A percentile compares a stretch with the other conserved stretches of the same genome.
Evolutionary conservation across 495 filamentous ascomycete genomes (phyloP).

Genomic region (Neurospora hispaniola): DNA sequence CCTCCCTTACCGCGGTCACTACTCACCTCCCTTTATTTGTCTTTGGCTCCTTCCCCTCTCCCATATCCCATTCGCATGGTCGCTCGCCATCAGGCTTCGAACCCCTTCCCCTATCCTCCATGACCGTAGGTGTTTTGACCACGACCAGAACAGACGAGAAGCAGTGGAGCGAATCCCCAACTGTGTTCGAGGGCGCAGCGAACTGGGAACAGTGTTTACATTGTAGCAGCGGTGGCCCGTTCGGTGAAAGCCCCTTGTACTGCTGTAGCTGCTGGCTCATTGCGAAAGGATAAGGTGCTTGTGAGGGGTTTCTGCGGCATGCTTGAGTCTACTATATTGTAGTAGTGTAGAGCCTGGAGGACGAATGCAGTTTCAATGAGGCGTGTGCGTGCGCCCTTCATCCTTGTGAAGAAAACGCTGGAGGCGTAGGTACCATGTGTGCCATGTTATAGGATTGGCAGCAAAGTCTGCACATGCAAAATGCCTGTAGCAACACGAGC

Average conservation of each 20-base stretch:
- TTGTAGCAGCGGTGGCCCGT: not conserved
- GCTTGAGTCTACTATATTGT: not conserved
- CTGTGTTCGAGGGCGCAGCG: not conserved
- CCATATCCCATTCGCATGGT: no score
- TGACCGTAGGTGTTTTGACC: not conserved
- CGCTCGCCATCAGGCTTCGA: not conserved
- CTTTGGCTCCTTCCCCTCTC: not conserved
- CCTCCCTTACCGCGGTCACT: not conserved
- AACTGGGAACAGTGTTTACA: not conserved
- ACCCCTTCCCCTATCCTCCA: not conserved
- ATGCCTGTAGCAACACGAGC: not conserved
- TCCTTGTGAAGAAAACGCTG: not conserved
- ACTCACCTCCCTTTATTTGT: not conserved
- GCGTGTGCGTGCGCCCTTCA: not conserved
- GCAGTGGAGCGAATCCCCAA: not conserved
- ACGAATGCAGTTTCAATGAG: not conserved
- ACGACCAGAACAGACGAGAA: not conserved
- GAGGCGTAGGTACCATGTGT: not conserved
- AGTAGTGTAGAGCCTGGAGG: not conserved
- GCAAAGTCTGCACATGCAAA: not conserved
- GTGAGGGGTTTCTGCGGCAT: not conserved
- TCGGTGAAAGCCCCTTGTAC: not conserved
- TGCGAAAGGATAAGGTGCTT: not conserved
- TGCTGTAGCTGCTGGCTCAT: not conserved
- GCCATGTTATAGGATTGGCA: no score